Conservation (phyloP, 164 flowering plant genomes). For the Kalanchoe fedtschenkoi region DNA sequence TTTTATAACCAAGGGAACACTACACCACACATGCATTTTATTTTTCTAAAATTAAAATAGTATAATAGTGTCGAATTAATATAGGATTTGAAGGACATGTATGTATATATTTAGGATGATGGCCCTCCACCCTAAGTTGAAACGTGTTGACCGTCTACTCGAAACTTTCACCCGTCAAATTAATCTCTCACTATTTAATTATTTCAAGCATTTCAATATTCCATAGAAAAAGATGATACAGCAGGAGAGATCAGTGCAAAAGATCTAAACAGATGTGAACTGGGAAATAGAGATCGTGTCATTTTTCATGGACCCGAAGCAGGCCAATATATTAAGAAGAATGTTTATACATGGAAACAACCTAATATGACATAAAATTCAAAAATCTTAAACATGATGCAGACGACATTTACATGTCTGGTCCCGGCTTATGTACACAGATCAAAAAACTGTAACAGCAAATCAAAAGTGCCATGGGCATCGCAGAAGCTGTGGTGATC, state of each 20-base stretch:
- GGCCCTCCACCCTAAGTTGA: neutral
- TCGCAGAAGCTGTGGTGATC: too few relatives aligned
- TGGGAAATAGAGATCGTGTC: too few relatives aligned
- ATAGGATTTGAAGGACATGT: neutral
- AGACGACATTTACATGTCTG: too few relatives aligned
- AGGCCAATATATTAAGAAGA: too few relatives aligned
- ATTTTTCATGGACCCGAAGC: too few relatives aligned
- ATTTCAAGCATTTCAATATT: neutral
- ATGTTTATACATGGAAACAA: too few relatives aligned
- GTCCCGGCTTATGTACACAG: too few relatives aligned
- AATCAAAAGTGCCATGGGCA: too few relatives aligned
- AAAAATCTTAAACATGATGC: too few relatives aligned
- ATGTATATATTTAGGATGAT: neutral
- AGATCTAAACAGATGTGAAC: neutral
- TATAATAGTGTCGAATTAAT: neutral
- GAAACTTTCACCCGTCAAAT: conserved; percentile 3
- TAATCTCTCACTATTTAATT: neutral
- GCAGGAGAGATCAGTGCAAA: neutral
- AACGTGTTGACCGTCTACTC: neutral
- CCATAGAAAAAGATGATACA: neutral
- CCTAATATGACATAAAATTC: too few relatives aligned
- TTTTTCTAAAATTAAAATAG: neutral
- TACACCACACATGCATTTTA: neutral
- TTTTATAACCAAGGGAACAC: neutral
- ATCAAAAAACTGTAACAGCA: too few relatives aligned